Evolutionary conservation across 305 asterid species (phyloP), one percentile per base, ranked within the genome.

Genomic region (Fraxinus xanthoxyloides): DNA sequence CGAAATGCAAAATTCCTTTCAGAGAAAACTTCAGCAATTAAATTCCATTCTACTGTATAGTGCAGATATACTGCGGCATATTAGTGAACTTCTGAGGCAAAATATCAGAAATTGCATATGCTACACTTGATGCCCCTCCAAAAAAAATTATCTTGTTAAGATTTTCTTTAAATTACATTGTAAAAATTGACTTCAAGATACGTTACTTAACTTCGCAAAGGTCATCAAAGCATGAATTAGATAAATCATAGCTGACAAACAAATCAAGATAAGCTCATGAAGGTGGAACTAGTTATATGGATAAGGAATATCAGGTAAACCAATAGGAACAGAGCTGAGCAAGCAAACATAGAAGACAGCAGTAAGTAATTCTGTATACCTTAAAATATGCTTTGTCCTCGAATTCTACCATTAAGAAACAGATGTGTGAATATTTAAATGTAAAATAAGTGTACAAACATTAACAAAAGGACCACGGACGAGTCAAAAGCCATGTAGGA

Each of bases 371-470:
- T 85, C 31, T 76, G 54, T 54, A 32, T 92, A 94, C 98, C 99
- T 94, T 94, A 86, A 89, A 93, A 86, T 91, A 95, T 82, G 98
- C 99, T 77, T 80, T 85, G 84, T 95, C 98, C 87, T 94, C 97
- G 83, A 93, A 95, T 87, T 94, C 98, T 95, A 93, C 73, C 72
- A 85, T 75, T 72, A 86, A 81, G 87, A 82, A 48, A 80, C 54
- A 79, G 54, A 13, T 15, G 75, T 10, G 7, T 2, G 72, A 13
- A 77, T 19, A 0, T 7, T 19, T 4, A 61, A 4, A 63, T 63
- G 35, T 24, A 9, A 75, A 77, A 73, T 36, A 77, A 78, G 80
- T 24, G 21, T 28, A 59, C 21, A 30, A 54, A 24, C 9, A 77
- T 4, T 4, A 77, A 69, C 23, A 43, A 80, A 54, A 75, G 69